phyloP scores from a whole-genome alignment of 1,284 basidiomycete genomes.

The Rhodotorula sp. region DNA sequence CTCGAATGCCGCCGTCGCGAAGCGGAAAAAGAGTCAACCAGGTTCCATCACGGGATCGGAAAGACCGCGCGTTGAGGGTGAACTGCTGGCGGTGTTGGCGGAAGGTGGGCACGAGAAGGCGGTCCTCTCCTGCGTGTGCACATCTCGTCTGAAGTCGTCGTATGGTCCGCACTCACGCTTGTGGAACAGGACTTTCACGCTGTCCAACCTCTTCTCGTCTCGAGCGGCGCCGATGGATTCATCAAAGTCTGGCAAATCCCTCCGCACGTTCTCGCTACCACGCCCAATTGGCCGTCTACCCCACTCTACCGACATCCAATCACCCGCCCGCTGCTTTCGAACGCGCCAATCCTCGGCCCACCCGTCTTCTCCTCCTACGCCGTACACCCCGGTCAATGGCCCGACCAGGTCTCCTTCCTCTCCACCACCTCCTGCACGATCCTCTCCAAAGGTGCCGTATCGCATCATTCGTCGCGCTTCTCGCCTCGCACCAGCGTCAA shows the following conservation, averaged over 20 bases:
- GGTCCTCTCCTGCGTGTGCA: constrained; percentile 8
- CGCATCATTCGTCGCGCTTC: neutral
- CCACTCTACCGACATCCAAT: neutral
- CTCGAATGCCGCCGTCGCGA: neutral
- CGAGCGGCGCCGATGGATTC: constrained; percentile 17
- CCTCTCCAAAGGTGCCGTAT: constrained; percentile 9
- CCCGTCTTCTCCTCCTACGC: constrained; percentile 21
- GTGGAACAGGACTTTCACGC: constrained; percentile 21
- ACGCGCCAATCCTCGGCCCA: neutral
- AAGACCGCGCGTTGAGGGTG: constrained; percentile 10
- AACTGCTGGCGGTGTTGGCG: constrained; percentile 10
- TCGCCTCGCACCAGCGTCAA: constrained; percentile 10
- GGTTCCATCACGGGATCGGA: neutral
- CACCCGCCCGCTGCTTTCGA: neutral
- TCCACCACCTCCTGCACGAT: constrained; percentile 1
- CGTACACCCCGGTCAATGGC: constrained; percentile 26
- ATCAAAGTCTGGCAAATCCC: constrained; percentile 24
- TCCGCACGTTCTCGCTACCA: neutral
- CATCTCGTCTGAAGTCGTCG: neutral
- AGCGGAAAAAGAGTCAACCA: too few relatives aligned
- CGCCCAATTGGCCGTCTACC: constrained; percentile 5
- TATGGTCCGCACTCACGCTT: too few relatives aligned
- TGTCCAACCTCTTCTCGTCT: constrained; percentile 11
- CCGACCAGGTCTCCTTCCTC: constrained; percentile 11
- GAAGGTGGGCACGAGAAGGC: constrained; percentile 7